Conservation (phyloP, 306 rosid genomes). For the Cucumis hystrix region DNA sequence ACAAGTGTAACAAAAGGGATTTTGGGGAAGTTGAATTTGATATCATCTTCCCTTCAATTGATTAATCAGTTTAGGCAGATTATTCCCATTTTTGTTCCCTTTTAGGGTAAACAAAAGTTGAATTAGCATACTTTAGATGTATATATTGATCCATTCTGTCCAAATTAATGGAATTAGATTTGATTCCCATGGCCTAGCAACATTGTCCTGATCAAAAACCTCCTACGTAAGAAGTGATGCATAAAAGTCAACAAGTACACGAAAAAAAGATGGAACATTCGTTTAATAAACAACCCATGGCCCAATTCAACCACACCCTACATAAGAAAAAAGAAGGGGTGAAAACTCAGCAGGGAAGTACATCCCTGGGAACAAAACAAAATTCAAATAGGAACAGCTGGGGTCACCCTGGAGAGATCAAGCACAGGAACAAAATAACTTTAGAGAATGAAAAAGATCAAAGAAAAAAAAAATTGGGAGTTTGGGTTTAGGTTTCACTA, state of each 20-base stretch:
- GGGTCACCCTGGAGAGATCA: conserved; percentile 12
- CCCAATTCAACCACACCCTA: conserved; percentile 6
- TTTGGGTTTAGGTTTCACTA: conserved; percentile 18
- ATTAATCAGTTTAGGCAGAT: not conserved
- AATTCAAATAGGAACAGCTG: conserved; percentile 2
- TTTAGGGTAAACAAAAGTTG: not conserved
- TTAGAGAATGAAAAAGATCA: not conserved
- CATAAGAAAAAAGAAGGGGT: not conserved
- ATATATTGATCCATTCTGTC: not conserved
- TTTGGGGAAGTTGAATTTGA: not conserved
- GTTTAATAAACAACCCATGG: conserved; percentile 4
- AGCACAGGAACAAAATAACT: conserved; percentile 4
- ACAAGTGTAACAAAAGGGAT: not conserved
- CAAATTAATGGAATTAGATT: not conserved
- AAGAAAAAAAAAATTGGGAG: not conserved
- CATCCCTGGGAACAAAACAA: not conserved
- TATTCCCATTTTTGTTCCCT: not conserved
- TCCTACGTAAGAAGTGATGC: not conserved
- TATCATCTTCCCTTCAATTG: conserved; percentile 1
- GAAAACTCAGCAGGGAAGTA: conserved; percentile 3
- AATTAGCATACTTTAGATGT: not conserved
- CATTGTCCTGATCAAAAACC: not conserved
- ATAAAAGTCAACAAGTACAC: conserved; percentile 3
- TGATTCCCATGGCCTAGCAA: not conserved
- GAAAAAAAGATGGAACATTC: not conserved